These are phyloP conservation scores for Paramecium biaurelia DNA, from an alignment of 73 alveolate species.

Conservation along the genomic window DNA sequence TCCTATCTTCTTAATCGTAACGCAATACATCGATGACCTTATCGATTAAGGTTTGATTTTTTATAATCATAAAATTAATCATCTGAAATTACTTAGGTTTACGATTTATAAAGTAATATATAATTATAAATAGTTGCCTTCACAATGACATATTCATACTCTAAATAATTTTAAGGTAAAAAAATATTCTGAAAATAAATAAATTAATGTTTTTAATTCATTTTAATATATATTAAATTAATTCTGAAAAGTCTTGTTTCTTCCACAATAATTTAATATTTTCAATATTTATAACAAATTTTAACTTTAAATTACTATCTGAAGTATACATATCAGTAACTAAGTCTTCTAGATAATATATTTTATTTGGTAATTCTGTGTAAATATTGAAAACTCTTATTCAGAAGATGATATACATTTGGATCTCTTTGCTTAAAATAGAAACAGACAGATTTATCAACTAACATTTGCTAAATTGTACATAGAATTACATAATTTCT, in stretches of 20 bases:
- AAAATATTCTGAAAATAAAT: background rate
- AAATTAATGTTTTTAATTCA: background rate
- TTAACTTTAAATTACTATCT: too few relatives aligned
- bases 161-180: background rate
- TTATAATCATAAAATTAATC: slow-evolving; percentile 14
- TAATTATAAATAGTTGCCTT: background rate
- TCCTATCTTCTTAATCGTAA: background rate
- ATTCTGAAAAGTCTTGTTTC: background rate
- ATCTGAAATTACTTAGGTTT: background rate
- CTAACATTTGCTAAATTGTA: too few relatives aligned
- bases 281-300: too few relatives aligned
- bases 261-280: too few relatives aligned
- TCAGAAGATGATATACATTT: too few relatives aligned
- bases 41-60: background rate
- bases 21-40: background rate
- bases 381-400: too few relatives aligned
- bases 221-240: background rate
- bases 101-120: background rate
- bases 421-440: too few relatives aligned
- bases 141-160: background rate
- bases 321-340: too few relatives aligned
- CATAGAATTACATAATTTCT: too few relatives aligned
- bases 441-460: too few relatives aligned
- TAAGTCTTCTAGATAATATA: too few relatives aligned
- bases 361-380: too few relatives aligned